Evolutionary conservation across 805 yeast genomes (phyloP).

Genomic region (Saturnispora saitoi): DNA sequence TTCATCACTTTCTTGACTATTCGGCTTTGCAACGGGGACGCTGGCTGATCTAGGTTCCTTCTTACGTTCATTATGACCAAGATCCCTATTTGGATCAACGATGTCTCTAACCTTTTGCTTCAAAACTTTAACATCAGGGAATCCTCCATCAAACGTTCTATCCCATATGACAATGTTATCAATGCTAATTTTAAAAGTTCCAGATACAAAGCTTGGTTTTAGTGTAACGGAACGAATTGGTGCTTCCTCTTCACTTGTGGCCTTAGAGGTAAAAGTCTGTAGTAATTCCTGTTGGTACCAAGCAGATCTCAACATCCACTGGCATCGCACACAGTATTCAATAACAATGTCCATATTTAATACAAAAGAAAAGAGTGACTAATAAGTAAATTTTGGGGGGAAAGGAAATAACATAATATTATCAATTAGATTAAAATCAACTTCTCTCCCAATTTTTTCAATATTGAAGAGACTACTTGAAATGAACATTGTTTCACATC

Average conservation of each 20-base stretch:
- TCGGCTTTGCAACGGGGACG: neutral
- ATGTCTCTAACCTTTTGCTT: constrained; percentile 58
- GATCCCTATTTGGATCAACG: constrained; percentile 42
- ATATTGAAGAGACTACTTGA: neutral
- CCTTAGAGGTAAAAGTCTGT: constrained; percentile 52
- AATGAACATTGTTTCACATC: constrained; percentile 37
- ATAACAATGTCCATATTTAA: constrained; percentile 42
- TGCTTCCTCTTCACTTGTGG: neutral
- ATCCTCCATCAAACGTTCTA: constrained; percentile 56
- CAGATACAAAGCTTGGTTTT: constrained; percentile 30
- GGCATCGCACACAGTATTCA: constrained; percentile 72
- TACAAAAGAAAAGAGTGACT: neutral
- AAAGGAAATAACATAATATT: neutral
- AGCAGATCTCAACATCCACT: constrained; percentile 81
- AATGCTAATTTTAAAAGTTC: constrained; percentile 45
- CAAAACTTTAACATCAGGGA: constrained; percentile 77
- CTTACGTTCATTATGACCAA: constrained; percentile 56
- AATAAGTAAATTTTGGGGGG: neutral
- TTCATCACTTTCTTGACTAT: constrained; percentile 4
- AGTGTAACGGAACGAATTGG: neutral
- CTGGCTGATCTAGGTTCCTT: neutral
- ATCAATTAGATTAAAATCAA: neutral
- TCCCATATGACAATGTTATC: constrained; percentile 47
- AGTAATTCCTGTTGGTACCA: constrained; percentile 83
- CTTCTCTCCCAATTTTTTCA: neutral